These are phyloP conservation scores for Metschnikowia cerradonensis DNA, from an alignment of 805 yeast species.

Conservation along the genomic window DNA sequence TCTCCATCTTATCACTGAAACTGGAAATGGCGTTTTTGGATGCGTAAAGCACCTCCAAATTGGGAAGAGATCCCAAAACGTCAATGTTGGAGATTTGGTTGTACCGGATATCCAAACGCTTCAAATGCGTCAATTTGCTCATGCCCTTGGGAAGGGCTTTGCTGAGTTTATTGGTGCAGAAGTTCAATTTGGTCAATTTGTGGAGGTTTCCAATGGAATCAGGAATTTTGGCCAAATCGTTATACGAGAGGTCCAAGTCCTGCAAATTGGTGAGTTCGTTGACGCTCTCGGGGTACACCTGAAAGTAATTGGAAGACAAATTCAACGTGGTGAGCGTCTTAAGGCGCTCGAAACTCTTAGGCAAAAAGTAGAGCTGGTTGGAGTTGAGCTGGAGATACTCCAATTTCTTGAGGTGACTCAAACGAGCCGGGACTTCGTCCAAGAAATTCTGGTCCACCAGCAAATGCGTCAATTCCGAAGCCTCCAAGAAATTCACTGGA, in stretches of 20 bases:
- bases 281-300: slow-evolving; percentile 60
- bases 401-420: slow-evolving; percentile 51
- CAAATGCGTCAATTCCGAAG: slow-evolving; percentile 59
- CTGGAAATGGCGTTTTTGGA: slow-evolving; percentile 73
- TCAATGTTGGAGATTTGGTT: slow-evolving; percentile 57
- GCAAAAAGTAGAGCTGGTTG: slow-evolving; percentile 64
- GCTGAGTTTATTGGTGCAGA: slow-evolving; percentile 67
- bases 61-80: slow-evolving; percentile 52
- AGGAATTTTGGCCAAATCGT: slow-evolving; percentile 62
- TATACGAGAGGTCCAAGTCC: slow-evolving; percentile 79
- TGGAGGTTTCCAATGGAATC: slow-evolving; percentile 53
- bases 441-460: slow-evolving; percentile 79
- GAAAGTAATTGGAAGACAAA: slow-evolving; percentile 72
- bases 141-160: slow-evolving; percentile 52
- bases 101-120: slow-evolving; percentile 73
- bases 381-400: slow-evolving; percentile 66
- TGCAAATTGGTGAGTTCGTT: slow-evolving; percentile 54
- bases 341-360: slow-evolving; percentile 55
- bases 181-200: slow-evolving; percentile 62
- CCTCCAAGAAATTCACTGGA: slow-evolving; percentile 70
- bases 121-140: slow-evolving; percentile 49
- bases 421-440: slow-evolving; percentile 53
- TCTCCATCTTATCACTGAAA: slow-evolving; percentile 59
- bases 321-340: slow-evolving; percentile 57
- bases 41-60: slow-evolving; percentile 66